Percentiles rank a stretch among this genome's conserved stretches.
These are phyloP conservation scores for Paracamarosporium sp. DNA, from an alignment of 2,329 filamentous ascomycete species.

Conservation along the genomic window DNA sequence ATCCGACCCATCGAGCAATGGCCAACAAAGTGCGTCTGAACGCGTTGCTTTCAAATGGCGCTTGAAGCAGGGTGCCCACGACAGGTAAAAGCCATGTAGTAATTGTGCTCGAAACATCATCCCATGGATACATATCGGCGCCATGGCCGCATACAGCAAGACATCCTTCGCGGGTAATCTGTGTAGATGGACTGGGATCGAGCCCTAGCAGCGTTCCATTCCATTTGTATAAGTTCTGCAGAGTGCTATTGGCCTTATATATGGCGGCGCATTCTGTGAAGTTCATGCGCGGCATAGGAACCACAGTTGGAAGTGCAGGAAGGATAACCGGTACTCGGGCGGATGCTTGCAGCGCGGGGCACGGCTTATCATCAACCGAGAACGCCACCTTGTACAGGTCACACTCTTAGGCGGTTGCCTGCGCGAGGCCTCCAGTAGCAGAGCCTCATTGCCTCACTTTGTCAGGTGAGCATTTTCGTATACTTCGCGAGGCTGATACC, in stretches of 20 bases:
- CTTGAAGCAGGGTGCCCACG: constrained; percentile 48
- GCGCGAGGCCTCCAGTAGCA: neutral
- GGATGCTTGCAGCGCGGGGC: neutral
- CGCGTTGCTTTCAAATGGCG: constrained; percentile 51
- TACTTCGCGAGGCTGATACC: constrained; percentile 48
- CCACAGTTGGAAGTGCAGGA: neutral
- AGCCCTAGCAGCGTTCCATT: constrained; percentile 23
- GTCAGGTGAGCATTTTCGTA: constrained; percentile 12
- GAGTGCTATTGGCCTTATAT: constrained; percentile 7
- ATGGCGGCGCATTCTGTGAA: constrained; percentile 11
- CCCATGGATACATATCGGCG: constrained; percentile 42
- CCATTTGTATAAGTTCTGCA: constrained; percentile 26
- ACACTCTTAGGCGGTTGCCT: neutral
- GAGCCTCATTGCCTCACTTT: constrained; percentile 1
- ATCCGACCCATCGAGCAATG: constrained; percentile 46
- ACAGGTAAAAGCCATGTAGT: constrained; percentile 51
- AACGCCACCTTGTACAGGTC: constrained; percentile 1
- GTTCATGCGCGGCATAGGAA: constrained; percentile 11
- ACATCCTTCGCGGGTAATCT: constrained; percentile 43
- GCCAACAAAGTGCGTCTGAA: constrained; percentile 45
- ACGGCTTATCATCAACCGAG: neutral
- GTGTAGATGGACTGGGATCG: constrained; percentile 18
- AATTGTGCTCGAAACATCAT: constrained; percentile 38
- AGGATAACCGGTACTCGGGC: neutral
- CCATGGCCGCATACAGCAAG: constrained; percentile 41